These are phyloP conservation scores for Fusarium sororula DNA, from an alignment of 2,329 filamentous ascomycete genomes.

Conservation along the genomic window DNA sequence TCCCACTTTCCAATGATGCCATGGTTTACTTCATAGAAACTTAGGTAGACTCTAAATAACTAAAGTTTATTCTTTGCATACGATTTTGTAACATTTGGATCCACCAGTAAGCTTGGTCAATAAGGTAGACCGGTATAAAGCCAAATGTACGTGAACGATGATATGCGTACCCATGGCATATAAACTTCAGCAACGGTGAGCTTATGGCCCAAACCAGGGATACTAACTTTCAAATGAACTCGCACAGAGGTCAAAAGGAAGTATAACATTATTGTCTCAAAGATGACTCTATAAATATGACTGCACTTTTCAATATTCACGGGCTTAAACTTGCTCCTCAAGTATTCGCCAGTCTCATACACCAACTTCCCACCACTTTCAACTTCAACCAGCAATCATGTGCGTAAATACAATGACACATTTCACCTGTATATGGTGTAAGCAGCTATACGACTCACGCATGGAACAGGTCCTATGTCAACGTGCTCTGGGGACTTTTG, in stretches of 20 bases:
- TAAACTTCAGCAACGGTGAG: background rate
- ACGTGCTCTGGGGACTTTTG: background rate
- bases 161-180: background rate
- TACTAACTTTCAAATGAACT: background rate
- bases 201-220: background rate
- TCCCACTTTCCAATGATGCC: background rate
- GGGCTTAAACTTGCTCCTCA: background rate
- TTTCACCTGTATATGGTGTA: background rate
- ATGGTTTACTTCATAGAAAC: background rate
- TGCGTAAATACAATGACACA: background rate
- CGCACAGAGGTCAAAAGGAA: background rate
- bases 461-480: background rate
- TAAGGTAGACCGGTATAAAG: background rate
- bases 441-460: background rate
- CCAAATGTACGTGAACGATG: background rate
- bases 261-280: no score
- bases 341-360: background rate
- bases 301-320: no score
- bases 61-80: fast-evolving
- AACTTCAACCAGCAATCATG: background rate
- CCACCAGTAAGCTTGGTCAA: background rate
- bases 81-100: fast-evolving
- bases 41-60: background rate
- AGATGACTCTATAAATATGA: background rate
- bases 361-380: fast-evolving